Percentiles rank a stretch among this genome's conserved stretches.
Evolutionary conservation across 2,329 filamentous ascomycete species (phyloP).

Genomic region (Cladophialophora carrionii): DNA sequence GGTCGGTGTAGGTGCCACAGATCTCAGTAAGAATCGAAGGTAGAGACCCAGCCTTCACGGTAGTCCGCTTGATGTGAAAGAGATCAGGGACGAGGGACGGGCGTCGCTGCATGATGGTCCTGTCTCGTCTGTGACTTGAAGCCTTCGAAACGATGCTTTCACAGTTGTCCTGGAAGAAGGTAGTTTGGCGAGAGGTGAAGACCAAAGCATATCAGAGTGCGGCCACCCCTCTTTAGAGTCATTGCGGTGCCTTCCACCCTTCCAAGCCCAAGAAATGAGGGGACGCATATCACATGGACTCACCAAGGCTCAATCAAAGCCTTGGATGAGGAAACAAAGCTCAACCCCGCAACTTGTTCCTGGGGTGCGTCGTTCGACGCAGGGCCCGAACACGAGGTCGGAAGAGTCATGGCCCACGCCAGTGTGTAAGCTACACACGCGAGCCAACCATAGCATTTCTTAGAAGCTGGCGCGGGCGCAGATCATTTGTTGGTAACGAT

Average conservation of each 20-base stretch:
- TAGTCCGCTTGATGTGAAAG: conserved; percentile 27
- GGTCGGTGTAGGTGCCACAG: conserved; percentile 24
- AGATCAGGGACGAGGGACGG: conserved; percentile 26
- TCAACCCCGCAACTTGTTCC: conserved; percentile 11
- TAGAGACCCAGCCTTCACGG: conserved; percentile 17
- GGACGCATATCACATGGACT: neutral
- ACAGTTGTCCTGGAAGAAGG: neutral
- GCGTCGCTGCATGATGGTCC: conserved; percentile 20
- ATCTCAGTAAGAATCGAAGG: conserved; percentile 25
- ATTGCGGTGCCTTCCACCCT: neutral
- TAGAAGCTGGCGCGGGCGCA: neutral
- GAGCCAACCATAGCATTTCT: neutral
- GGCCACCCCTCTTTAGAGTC: neutral
- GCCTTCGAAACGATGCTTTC: neutral
- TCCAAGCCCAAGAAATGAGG: neutral
- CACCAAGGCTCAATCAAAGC: conserved; percentile 2
- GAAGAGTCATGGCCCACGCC: neutral
- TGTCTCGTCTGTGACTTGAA: neutral
- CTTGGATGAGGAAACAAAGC: conserved; percentile 6
- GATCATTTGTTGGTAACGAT: neutral
- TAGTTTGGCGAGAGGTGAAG: neutral
- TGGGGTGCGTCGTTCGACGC: conserved; percentile 1
- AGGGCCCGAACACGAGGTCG: conserved; percentile 14
- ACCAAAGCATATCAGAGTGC: neutral
- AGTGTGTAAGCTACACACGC: neutral